These are phyloP conservation scores for Verticillium longisporum DNA, from an alignment of 2,329 filamentous ascomycete genomes.

Conservation along the genomic window DNA sequence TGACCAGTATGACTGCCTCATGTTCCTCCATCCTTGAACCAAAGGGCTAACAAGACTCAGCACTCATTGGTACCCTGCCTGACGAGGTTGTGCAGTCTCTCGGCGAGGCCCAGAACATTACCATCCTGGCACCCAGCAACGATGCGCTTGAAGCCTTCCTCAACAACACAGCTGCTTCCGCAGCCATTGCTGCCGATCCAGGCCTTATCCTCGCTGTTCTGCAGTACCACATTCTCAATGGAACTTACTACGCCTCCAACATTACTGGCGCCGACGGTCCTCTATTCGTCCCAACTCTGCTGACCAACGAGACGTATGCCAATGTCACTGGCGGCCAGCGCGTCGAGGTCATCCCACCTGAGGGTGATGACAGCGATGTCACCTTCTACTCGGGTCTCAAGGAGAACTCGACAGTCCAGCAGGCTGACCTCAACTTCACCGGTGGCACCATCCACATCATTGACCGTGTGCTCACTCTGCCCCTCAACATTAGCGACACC, in stretches of 20 bases:
- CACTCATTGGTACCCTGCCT: conserved; percentile 14
- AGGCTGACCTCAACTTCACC: conserved; percentile 45
- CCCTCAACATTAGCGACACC: conserved; percentile 32
- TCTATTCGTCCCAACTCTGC: conserved; percentile 29
- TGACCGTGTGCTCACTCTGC: conserved; percentile 38
- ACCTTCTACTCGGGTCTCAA: conserved; percentile 46
- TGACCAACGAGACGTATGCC: conserved; percentile 43
- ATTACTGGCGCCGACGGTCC: conserved; percentile 16
- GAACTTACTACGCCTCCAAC: conserved; percentile 27
- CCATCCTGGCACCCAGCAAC: conserved; percentile 50
- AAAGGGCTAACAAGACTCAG: conserved; percentile 4
- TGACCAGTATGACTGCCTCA: conserved; percentile 9
- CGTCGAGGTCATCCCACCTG: conserved; percentile 33
- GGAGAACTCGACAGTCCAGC: conserved; percentile 37
- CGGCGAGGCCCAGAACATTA: conserved; percentile 34
- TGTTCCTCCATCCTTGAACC: no score
- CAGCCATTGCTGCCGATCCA: conserved; percentile 10
- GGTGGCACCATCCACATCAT: conserved; percentile 49
- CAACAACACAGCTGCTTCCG: conserved; percentile 12
- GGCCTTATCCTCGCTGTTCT: conserved; percentile 33
- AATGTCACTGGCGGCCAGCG: conserved; percentile 56
- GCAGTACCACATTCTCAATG: conserved; percentile 50
- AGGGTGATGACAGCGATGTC: conserved; percentile 28
- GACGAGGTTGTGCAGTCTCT: conserved; percentile 5
- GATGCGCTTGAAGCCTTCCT: conserved; percentile 32